Conservation (phyloP, 179 eudicot genomes). For the Sideroxylon spinosum region DNA sequence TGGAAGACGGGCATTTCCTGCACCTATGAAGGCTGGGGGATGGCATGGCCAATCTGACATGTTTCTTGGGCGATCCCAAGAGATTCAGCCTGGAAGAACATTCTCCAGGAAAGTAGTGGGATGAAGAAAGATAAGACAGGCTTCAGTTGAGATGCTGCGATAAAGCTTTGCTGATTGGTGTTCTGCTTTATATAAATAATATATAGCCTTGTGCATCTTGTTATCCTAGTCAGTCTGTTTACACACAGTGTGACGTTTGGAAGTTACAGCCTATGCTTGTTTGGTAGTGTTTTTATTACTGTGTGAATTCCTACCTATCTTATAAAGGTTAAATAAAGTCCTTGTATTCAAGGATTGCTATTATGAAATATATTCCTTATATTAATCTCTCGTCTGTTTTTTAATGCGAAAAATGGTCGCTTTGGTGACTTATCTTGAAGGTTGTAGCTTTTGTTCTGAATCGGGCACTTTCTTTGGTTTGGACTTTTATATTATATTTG, state of each 20-base stretch:
- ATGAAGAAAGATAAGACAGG: conserved; percentile 3
- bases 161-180: background rate
- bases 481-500: background rate
- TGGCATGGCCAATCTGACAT: conserved; percentile 43
- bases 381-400: background rate
- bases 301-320: no score
- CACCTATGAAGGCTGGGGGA: conserved; percentile 69
- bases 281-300: no score
- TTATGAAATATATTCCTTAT: background rate
- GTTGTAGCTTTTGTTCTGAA: background rate
- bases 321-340: no score
- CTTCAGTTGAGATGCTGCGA: background rate
- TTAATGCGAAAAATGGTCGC: no score
- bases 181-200: background rate
- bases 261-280: background rate
- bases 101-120: conserved; percentile 22
- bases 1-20: conserved; percentile 46
- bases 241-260: background rate
- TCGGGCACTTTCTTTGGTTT: no score
- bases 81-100: conserved; percentile 29
- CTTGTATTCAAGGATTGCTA: background rate
- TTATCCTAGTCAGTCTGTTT: background rate
- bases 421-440: background rate
- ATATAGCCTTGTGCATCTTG: background rate
- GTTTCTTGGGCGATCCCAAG: conserved; percentile 34